Percentiles rank a stretch among this genome's conserved stretches.
Conservation (phyloP, 139 green algal species). For the Dunaliella primolecta region DNA sequence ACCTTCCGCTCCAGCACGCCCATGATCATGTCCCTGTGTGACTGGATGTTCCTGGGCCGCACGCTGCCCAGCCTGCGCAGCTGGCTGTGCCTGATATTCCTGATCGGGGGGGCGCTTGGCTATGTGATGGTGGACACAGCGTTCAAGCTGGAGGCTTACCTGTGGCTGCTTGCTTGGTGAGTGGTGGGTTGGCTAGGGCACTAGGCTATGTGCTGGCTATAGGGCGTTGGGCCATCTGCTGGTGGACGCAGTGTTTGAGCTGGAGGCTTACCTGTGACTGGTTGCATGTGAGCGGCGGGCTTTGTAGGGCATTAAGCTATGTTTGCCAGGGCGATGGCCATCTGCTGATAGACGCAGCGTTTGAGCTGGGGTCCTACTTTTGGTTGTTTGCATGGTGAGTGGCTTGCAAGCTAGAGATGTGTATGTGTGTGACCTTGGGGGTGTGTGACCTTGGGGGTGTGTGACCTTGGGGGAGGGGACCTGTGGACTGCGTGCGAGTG, state of each 20-base stretch:
- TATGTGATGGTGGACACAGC: constrained; percentile 40
- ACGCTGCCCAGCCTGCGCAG: constrained; percentile 47
- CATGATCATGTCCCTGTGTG: constrained; percentile 59
- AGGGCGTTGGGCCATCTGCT: constrained; percentile 7
- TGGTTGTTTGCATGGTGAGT: background rate
- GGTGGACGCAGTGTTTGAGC: constrained; percentile 32
- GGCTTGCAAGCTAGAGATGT: too few relatives aligned
- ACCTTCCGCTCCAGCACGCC: constrained; percentile 61
- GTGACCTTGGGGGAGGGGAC: too few relatives aligned
- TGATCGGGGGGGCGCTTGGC: constrained; percentile 32
- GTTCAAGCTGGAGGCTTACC: constrained; percentile 38
- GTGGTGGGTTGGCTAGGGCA: too few relatives aligned
- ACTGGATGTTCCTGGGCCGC: constrained; percentile 67
- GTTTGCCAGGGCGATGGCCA: too few relatives aligned
- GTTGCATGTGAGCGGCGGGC: constrained; percentile 26
- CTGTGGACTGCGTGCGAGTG: too few relatives aligned
- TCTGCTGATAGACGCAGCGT: constrained; percentile 28
- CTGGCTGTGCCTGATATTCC: constrained; percentile 30
- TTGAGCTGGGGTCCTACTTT: constrained; percentile 24
- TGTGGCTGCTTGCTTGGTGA: constrained; percentile 40
- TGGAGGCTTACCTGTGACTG: constrained; percentile 42
- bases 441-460: too few relatives aligned
- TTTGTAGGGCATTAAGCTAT: too few relatives aligned
- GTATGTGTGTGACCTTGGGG: too few relatives aligned
- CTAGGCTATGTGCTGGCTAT: too few relatives aligned